phyloP scores from a whole-genome alignment of 2,329 filamentous ascomycete species.

The Trichoderma afroharzianum region DNA sequence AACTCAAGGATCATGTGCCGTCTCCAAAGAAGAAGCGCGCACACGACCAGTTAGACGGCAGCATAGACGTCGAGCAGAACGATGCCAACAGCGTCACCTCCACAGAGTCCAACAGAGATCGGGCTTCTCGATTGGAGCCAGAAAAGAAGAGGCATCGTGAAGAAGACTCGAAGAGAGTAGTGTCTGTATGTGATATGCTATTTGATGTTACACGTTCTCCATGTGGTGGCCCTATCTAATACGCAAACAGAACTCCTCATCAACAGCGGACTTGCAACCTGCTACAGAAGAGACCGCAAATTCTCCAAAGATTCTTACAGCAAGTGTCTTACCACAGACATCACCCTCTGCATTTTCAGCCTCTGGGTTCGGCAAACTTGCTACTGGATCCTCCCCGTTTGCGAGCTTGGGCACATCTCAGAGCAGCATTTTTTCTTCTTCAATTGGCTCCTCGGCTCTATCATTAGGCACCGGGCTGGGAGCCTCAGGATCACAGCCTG shows the following conservation, averaged over 20 bases:
- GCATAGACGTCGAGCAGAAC: slow-evolving; percentile 40
- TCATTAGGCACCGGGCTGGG: slow-evolving; percentile 30
- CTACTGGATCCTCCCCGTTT: slow-evolving; percentile 62
- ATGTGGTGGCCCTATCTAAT: background rate
- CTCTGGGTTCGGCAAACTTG: slow-evolving; percentile 66
- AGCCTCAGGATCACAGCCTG: slow-evolving; percentile 5
- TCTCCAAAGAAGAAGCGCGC: slow-evolving; percentile 66
- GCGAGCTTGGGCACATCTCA: slow-evolving; percentile 49
- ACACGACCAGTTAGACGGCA: slow-evolving; percentile 55
- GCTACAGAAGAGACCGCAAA: slow-evolving; percentile 22
- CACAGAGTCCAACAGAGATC: slow-evolving; percentile 45
- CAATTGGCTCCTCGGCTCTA: slow-evolving; percentile 34
- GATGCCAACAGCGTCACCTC: slow-evolving; percentile 42
- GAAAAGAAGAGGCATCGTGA: slow-evolving; percentile 65
- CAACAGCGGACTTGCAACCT: background rate
- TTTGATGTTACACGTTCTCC: background rate
- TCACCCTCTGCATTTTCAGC: slow-evolving; percentile 62
- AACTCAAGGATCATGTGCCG: slow-evolving; percentile 46
- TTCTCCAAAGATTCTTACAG: slow-evolving; percentile 22
- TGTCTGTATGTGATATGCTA: slow-evolving; percentile 30
- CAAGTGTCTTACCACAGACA: slow-evolving; percentile 35
- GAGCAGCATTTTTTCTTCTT: slow-evolving; percentile 48
- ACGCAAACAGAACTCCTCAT: slow-evolving; percentile 10
- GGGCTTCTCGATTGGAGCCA: slow-evolving; percentile 48
- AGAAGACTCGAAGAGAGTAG: slow-evolving; percentile 36